Conservation (phyloP, 768 basidiomycete species). For the Boletus coccyginus region DNA sequence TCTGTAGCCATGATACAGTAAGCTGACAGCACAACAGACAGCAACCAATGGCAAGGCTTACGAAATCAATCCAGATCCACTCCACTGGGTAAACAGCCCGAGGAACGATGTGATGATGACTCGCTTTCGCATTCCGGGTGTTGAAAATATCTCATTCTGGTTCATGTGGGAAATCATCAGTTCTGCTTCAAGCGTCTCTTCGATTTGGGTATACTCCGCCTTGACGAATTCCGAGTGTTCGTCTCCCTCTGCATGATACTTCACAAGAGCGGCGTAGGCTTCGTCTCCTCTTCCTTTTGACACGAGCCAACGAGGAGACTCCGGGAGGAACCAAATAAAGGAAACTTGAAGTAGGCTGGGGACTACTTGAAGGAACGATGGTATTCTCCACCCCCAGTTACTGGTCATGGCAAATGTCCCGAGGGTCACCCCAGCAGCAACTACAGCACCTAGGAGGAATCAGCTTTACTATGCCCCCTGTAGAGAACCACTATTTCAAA, state of each 20-base stretch:
- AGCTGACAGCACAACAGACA: not conserved
- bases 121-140: slow-evolving; percentile 17
- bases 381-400: slow-evolving; percentile 68
- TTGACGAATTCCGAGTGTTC: slow-evolving; percentile 48
- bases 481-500: not conserved
- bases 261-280: slow-evolving; percentile 45
- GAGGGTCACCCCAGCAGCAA: slow-evolving; percentile 53
- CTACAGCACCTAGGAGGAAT: slow-evolving; percentile 8
- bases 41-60: not conserved
- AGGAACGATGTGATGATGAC: slow-evolving; percentile 11
- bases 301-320: slow-evolving; percentile 65
- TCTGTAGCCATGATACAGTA: not conserved
- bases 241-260: slow-evolving; percentile 62
- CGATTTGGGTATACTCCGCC: slow-evolving; percentile 55
- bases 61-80: slow-evolving; percentile 5
- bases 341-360: slow-evolving; percentile 52
- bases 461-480: not conserved
- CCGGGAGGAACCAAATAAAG: slow-evolving; percentile 59
- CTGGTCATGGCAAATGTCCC: slow-evolving; percentile 58
- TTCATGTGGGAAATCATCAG: not conserved
- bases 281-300: slow-evolving; percentile 53
- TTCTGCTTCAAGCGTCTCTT: slow-evolving; percentile 44
- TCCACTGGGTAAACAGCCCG: slow-evolving; percentile 13
- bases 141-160: slow-evolving; percentile 1
- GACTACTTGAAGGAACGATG: slow-evolving; percentile 51